Evolutionary conservation across 1,284 basidiomycete genomes (phyloP), one percentile per base, ranked within the genome.

Genomic region (Sporisorium graminicola): DNA sequence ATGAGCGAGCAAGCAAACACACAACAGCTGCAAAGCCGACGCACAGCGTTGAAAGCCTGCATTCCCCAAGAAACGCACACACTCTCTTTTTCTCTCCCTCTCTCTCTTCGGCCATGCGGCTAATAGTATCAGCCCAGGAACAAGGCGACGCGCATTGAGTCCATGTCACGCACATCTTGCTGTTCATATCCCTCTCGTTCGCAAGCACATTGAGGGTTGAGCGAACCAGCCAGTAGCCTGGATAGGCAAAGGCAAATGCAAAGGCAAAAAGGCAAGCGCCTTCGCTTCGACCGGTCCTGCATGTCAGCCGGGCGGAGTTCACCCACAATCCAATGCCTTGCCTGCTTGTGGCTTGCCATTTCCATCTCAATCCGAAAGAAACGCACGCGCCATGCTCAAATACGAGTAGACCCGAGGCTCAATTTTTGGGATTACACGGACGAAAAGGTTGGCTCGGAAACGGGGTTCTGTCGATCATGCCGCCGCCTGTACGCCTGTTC

Each of bases 381-480:
- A 43, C 40, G 54, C 56, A 64, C 66, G 55, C 50, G 58, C 64
- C 64, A 59, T 42, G 58, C 57, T 50, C 24, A 10, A 33, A 8
- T 22, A 26, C 53, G 50, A 69, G 66, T 69, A 46, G 37, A 49
- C 33, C 66, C 66, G 56, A 54, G 66, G 66, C 66, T 58, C 20
- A 29, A 40, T 9, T 16, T 20, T 5, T 24, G n/a, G 12, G 18
- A 12, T 40, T 42, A 57, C n/a, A 57, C 55, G 43, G 22, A 57
- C 55, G 55, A 33, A 18, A 43, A 20, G 13, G 26, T 18, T 6
- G 22, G 29, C 6, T 2, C 24, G 4, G 24, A 22, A n/a, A n/a
- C 31, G 31, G 31, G n/a, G 51, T 35, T 42, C 52, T 29, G 52
- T 54, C 52, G 37, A 54, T 54, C 52, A 53, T 40, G 22, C n/a